Evolutionary conservation across 768 basidiomycete genomes (phyloP).

Genomic region (Panus rudis): DNA sequence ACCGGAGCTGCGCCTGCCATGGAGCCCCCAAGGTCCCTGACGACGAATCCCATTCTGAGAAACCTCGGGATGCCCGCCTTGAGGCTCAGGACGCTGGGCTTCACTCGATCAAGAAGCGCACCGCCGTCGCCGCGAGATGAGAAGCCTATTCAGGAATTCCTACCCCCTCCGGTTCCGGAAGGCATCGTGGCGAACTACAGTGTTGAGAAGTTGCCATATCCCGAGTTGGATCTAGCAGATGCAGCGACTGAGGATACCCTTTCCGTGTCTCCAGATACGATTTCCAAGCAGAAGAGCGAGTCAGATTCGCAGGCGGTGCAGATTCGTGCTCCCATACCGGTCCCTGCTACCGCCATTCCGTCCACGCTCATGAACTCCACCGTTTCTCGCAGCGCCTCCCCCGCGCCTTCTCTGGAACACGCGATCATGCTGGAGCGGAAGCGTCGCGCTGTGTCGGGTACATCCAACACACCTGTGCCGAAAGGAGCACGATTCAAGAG

Average conservation of each 20-base stretch:
- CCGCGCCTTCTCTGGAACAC: constrained; percentile 61
- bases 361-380: constrained; percentile 11
- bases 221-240: neutral
- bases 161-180: neutral
- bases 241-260: too few relatives aligned
- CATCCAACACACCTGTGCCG: constrained; percentile 12
- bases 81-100: constrained; percentile 17
- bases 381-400: constrained; percentile 33
- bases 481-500: constrained; percentile 70
- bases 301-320: neutral
- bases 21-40: too few relatives aligned
- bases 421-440: constrained; percentile 62
- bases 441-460: constrained; percentile 34
- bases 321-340: constrained; percentile 6
- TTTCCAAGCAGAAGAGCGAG: neutral
- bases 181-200: too few relatives aligned
- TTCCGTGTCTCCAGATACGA: neutral
- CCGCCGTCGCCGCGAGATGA: constrained; percentile 16
- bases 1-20: constrained; percentile 4
- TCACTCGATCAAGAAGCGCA: constrained; percentile 19
- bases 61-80: too few relatives aligned
- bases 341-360: constrained; percentile 6
- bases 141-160: neutral
- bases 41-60: constrained; percentile 14
- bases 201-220: neutral